Evolutionary conservation across 1,284 basidiomycete genomes (phyloP).

Genomic region (Leccinum solheimii): DNA sequence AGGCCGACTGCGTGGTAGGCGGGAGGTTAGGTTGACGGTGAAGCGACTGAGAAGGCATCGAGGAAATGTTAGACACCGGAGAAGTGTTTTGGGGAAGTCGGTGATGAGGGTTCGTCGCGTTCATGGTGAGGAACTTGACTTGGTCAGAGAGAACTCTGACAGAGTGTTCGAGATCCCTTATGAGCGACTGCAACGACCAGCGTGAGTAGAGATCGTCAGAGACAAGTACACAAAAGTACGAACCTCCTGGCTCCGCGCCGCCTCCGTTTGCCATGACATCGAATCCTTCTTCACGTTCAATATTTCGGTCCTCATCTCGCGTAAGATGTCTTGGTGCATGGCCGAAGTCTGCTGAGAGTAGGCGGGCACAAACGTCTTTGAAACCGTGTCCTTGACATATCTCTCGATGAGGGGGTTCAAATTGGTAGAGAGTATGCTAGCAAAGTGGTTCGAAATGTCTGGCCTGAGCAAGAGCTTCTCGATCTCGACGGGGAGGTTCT

Average conservation of each 20-base stretch:
- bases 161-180: slow-evolving; percentile 75
- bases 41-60: slow-evolving; percentile 30
- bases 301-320: slow-evolving; percentile 73
- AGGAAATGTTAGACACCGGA: slow-evolving; percentile 25
- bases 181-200: slow-evolving; percentile 50
- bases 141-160: slow-evolving; percentile 73
- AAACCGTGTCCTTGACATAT: slow-evolving; percentile 76
- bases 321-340: slow-evolving; percentile 75
- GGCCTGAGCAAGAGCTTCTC: slow-evolving; percentile 75
- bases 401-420: slow-evolving; percentile 73
- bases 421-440: slow-evolving; percentile 65
- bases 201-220: slow-evolving; percentile 8
- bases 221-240: slow-evolving; percentile 21
- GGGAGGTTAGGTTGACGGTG: slow-evolving; percentile 46
- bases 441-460: slow-evolving; percentile 72
- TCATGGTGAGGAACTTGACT: slow-evolving; percentile 72
- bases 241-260: slow-evolving; percentile 75
- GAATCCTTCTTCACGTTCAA: slow-evolving; percentile 73
- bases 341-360: slow-evolving; percentile 66
- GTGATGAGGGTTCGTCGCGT: slow-evolving; percentile 38
- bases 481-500: slow-evolving; percentile 76
- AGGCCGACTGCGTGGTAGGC: slow-evolving; percentile 38
- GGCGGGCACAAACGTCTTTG: slow-evolving; percentile 70
- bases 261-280: slow-evolving; percentile 73
- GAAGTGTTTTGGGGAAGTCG: slow-evolving; percentile 28